A percentile compares a stretch with the other conserved stretches of the same genome.
phyloP scores from a whole-genome alignment of 164 flowering plant species.

The Liriodendron chinense region DNA sequence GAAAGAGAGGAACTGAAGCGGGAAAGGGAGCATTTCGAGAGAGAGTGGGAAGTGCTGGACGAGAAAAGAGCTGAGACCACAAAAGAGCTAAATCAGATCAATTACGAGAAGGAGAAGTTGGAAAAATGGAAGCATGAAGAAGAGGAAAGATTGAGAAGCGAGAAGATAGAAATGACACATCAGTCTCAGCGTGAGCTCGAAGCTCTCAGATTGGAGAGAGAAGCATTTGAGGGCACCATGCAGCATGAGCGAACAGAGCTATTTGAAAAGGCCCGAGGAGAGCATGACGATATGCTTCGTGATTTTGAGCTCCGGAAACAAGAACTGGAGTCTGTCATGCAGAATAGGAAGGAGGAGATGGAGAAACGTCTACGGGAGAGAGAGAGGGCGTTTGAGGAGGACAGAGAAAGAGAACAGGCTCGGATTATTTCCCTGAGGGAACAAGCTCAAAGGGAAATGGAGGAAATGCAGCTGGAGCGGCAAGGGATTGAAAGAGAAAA shows the following conservation, averaged over 20 bases:
- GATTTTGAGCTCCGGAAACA: conserved; percentile 53
- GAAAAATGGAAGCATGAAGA: conserved; percentile 37
- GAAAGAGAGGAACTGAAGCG: conserved; percentile 62
- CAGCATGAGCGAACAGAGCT: conserved; percentile 48
- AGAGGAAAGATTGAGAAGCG: conserved; percentile 54
- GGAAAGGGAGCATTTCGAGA: conserved; percentile 73
- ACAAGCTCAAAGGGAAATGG: conserved; percentile 46
- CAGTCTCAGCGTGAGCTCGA: conserved; percentile 57
- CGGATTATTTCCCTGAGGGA: conserved; percentile 47
- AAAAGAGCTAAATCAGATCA: conserved; percentile 35
- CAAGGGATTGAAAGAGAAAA: conserved; percentile 47
- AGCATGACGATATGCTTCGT: conserved; percentile 39
- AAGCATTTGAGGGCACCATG: conserved; percentile 60
- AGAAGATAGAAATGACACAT: conserved; percentile 37
- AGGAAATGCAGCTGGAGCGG: conserved; percentile 52
- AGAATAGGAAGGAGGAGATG: conserved; percentile 45
- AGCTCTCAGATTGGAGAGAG: conserved; percentile 50
- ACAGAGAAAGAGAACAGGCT: conserved; percentile 37
- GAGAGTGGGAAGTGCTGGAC: conserved; percentile 86
- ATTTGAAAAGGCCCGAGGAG: conserved; percentile 45
- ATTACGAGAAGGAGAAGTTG: conserved; percentile 48
- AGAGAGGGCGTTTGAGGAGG: conserved; percentile 49
- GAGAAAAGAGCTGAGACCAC: conserved; percentile 51
- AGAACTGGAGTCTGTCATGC: conserved; percentile 51
- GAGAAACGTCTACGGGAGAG: conserved; percentile 45